These are phyloP conservation scores for Salix arbutifolia DNA, from an alignment of 345 rosid species.

Conservation along the genomic window DNA sequence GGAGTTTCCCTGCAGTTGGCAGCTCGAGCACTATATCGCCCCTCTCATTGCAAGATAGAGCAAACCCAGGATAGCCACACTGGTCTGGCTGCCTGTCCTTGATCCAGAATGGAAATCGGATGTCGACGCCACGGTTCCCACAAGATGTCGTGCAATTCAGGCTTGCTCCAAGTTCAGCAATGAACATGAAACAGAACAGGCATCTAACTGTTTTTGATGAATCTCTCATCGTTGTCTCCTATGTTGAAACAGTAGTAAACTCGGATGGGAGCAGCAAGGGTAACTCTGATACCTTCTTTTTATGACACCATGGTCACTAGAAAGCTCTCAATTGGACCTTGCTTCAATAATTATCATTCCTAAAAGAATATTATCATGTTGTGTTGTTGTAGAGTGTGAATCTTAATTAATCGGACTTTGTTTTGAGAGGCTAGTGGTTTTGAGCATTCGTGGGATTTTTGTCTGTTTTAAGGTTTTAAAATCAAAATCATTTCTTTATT, in stretches of 20 bases:
- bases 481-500: no score
- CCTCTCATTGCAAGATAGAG: slow-evolving; percentile 1
- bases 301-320: background rate
- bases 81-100: background rate
- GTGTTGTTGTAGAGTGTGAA: no score
- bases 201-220: background rate
- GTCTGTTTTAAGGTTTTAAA: no score
- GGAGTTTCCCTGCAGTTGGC: background rate
- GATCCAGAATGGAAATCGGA: slow-evolving; percentile 17
- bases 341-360: no score
- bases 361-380: no score
- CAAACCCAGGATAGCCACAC: slow-evolving; percentile 16
- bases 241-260: background rate
- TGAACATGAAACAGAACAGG: background rate
- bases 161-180: background rate
- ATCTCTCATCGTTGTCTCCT: background rate
- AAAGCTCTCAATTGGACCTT: background rate
- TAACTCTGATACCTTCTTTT: background rate
- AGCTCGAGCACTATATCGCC: background rate
- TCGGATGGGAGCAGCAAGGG: background rate
- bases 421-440: no score
- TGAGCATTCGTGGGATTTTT: no score
- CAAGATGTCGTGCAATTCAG: slow-evolving; percentile 1
- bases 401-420: no score
- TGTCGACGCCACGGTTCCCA: background rate